These are phyloP conservation scores for Oryza nivara DNA, from an alignment of 176 grass and related monocot genomes.

Conservation along the genomic window DNA sequence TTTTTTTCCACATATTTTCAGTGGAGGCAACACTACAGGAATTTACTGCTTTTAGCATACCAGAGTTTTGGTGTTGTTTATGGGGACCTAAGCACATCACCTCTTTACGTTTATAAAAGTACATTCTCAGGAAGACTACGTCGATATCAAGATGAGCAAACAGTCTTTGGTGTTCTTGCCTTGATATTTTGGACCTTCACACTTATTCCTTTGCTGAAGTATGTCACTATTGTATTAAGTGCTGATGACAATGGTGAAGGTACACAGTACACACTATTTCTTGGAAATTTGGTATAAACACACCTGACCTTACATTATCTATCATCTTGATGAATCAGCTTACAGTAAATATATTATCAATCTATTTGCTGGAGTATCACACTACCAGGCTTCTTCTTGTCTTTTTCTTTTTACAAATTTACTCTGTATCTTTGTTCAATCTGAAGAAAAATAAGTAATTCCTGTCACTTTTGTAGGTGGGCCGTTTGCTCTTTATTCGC, in stretches of 20 bases:
- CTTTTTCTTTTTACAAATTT: not conserved
- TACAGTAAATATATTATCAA: not conserved
- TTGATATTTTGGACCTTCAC: constrained; percentile 98
- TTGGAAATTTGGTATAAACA: constrained; percentile 8
- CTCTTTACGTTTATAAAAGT: constrained; percentile 87
- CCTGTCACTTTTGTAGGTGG: constrained; percentile 64
- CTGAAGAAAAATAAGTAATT: constrained; percentile 21
- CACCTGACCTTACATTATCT: constrained; percentile 14
- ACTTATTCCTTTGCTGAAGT: constrained; percentile 92
- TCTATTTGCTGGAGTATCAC: not conserved
- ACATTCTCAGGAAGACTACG: constrained; percentile 66
- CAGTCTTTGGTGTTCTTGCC: constrained; percentile 80
- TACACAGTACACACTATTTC: constrained; percentile 35
- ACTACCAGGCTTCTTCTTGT: not conserved
- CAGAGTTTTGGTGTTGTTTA: constrained; percentile 98
- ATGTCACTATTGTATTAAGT: constrained; percentile 74
- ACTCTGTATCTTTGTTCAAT: constrained; percentile 7
- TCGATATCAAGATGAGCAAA: constrained; percentile 70
- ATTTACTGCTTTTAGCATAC: constrained; percentile 82
- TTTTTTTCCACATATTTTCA: constrained; percentile 43
- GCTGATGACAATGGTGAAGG: constrained; percentile 96
- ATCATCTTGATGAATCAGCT: constrained; percentile 22
- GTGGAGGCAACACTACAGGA: constrained; percentile 65
- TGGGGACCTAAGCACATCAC: constrained; percentile 90
- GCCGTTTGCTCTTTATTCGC: constrained; percentile 92